phyloP scores from a whole-genome alignment of 106 monocot genomes.

The Dendrobium chrysotoxum region DNA sequence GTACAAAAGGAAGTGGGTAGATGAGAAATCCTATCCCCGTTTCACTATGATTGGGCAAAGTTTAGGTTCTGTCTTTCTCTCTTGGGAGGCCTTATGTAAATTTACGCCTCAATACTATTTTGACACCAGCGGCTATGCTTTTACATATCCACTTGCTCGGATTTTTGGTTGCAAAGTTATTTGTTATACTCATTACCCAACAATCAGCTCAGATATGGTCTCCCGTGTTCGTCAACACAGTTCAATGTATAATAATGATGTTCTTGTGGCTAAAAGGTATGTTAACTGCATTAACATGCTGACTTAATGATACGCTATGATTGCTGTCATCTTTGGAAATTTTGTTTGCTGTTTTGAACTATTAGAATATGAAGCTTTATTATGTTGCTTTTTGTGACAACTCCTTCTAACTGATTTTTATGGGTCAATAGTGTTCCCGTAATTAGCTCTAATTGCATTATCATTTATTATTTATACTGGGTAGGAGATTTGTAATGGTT shows the following conservation, averaged over 20 bases:
- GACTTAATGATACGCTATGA: background rate
- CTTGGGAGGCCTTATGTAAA: slow-evolving; percentile 88
- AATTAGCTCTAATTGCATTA: background rate
- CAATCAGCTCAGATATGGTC: slow-evolving; percentile 95
- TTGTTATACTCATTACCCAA: slow-evolving; percentile 97
- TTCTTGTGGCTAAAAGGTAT: slow-evolving; percentile 75
- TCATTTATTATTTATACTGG: background rate
- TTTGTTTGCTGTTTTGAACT: background rate
- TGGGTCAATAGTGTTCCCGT: background rate
- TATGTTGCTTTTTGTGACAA: background rate
- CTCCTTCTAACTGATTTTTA: background rate
- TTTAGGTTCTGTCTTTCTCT: slow-evolving; percentile 79
- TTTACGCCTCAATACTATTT: slow-evolving; percentile 75
- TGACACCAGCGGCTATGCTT: slow-evolving; percentile 97
- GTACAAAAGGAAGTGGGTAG: slow-evolving; percentile 77
- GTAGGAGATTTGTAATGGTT: background rate
- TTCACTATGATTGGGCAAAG: slow-evolving; percentile 99
- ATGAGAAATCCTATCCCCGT: slow-evolving; percentile 76
- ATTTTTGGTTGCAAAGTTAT: slow-evolving; percentile 89
- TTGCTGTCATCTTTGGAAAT: slow-evolving; percentile 5
- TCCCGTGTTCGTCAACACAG: slow-evolving; percentile 54
- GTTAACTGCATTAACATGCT: background rate
- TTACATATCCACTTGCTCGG: slow-evolving; percentile 91
- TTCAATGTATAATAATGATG: slow-evolving; percentile 88
- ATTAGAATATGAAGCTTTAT: background rate